Conservation (phyloP, 208 protist genomes). For the Borovskyia barvae region DNA sequence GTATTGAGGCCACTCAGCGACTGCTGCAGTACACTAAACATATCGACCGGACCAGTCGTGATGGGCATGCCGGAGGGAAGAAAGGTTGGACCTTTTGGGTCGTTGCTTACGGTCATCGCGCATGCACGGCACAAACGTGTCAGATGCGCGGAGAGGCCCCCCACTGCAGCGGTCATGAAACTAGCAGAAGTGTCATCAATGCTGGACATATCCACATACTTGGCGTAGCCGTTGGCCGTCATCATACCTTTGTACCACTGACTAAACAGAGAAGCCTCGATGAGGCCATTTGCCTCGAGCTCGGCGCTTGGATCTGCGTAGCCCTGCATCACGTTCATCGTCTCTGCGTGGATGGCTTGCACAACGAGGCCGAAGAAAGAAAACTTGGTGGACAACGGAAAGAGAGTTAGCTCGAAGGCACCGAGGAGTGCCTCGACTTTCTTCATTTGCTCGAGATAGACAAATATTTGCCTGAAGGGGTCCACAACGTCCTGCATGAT, state of each 20-base stretch:
- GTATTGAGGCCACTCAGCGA: conserved; percentile 69
- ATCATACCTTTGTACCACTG: conserved; percentile 87
- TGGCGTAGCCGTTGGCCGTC: conserved; percentile 56
- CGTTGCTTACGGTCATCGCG: conserved; percentile 62
- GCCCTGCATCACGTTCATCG: conserved; percentile 68
- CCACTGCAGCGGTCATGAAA: conserved; percentile 75
- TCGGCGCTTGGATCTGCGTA: conserved; percentile 53
- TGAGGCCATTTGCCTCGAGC: conserved; percentile 64
- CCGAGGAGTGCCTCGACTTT: conserved; percentile 77
- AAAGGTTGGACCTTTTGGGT: conserved; percentile 50
- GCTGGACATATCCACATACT: conserved; percentile 55
- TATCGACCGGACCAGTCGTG: conserved; percentile 81
- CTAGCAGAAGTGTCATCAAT: conserved; percentile 65
- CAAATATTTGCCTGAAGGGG: conserved; percentile 61
- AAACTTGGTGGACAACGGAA: conserved; percentile 74
- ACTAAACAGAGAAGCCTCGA: conserved; percentile 81
- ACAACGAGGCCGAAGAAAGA: conserved; percentile 80
- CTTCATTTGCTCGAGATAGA: conserved; percentile 86
- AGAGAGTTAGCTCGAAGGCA: conserved; percentile 79
- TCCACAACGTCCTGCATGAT: conserved; percentile 82
- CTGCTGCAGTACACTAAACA: conserved; percentile 88
- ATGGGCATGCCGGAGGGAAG: conserved; percentile 57
- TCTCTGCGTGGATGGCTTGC: conserved; percentile 59
- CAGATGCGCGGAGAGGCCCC: conserved; percentile 72
- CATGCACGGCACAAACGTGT: conserved; percentile 71